These are phyloP conservation scores for Dittrichia graveolens DNA, from an alignment of 129 eudicot genomes.

Conservation along the genomic window DNA sequence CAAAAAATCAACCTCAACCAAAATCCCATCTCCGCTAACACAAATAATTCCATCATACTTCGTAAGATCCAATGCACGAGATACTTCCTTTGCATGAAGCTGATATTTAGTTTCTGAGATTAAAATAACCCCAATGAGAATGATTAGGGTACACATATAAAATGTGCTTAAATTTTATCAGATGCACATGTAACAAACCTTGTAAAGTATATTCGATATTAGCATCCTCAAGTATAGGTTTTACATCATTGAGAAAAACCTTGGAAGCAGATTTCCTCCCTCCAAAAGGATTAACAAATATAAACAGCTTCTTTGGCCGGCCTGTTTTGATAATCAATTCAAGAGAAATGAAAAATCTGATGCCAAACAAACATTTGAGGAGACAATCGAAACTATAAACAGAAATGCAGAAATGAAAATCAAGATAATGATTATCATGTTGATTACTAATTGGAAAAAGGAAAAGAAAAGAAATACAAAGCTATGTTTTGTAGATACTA, in stretches of 20 bases:
- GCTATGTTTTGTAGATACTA: too few relatives aligned
- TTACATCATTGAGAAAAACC: constrained; percentile 60
- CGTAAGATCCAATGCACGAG: constrained; percentile 61
- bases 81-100: constrained; percentile 87
- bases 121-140: constrained; percentile 27
- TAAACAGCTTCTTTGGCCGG: constrained; percentile 78
- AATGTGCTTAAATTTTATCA: constrained; percentile 5
- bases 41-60: constrained; percentile 88
- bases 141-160: neutral
- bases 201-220: constrained; percentile 60
- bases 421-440: neutral
- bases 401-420: constrained; percentile 12
- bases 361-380: constrained; percentile 14
- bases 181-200: constrained; percentile 43
- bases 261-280: constrained; percentile 75
- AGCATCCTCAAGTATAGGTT: constrained; percentile 86
- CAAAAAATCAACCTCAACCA: constrained; percentile 76
- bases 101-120: constrained; percentile 73
- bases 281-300: constrained; percentile 85
- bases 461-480: too few relatives aligned
- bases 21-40: constrained; percentile 90
- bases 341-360: constrained; percentile 6
- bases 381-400: too few relatives aligned
- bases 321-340: constrained; percentile 39
- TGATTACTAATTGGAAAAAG: too few relatives aligned